Evolutionary conservation across 139 green algal species (phyloP), one percentile per base, ranked within the genome.

Genomic region (Protoeuglena noctilucae): DNA sequence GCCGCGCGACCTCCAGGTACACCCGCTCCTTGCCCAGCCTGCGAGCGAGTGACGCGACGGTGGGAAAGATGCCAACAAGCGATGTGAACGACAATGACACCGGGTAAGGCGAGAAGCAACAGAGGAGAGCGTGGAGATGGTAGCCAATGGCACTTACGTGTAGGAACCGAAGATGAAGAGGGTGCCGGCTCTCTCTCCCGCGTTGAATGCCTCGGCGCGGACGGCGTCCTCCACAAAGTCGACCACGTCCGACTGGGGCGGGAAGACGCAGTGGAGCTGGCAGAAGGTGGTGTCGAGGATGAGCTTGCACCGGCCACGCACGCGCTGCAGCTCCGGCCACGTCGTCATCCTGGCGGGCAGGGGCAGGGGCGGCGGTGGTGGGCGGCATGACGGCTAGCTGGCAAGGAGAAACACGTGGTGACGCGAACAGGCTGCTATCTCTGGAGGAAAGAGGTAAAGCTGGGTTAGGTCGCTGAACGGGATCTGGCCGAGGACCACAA

Each of bases 281-380:
- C 81, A 93, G 69, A 94, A 96, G 39, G 87, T 95, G 28, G 87
- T 95, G 68, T 96, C 87, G 56, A 96, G 65, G 14, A 95, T 66
- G 18, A 94, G 67, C 4, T 75, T 67, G 22, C 59, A 58, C 3
- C 58, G 17, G 5, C 73, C 65, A 24, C 62, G 55, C 57, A 83
- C 54, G 1, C 54, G 50, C 63, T 67, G 45, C 31, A 96, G 66
- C 4, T 19, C 65, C 3, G 73, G 67, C 51, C 79, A 64, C 9
- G 41, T 21, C 43, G 67, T 62, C 73, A 93, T 82, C 18, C 61
- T 58, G 2, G 52, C 30, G 4, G 28, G 47, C 53, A 77, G 40
- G 40, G 60, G 62, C 45, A 53, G 26, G 41, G 16, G 46, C 23
- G n/a, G n/a, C n/a, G n/a, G n/a, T n/a, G n/a, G n/a, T n/a, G n/a